phyloP scores from a whole-genome alignment of 78 protist species.

The Dictyostelium intermedium region DNA sequence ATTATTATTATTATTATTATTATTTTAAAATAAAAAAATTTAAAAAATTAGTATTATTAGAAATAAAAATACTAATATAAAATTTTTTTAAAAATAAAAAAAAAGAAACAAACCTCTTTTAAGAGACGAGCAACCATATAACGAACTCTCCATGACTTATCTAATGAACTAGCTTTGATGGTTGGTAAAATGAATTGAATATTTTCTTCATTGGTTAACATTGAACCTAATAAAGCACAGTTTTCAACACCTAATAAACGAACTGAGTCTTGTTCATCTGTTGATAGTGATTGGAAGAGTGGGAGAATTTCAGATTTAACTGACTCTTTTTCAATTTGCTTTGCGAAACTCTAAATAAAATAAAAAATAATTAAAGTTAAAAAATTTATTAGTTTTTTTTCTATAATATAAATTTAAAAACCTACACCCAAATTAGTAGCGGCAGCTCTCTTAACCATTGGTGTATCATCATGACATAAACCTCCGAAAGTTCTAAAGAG shows the following conservation, averaged over 20 bases:
- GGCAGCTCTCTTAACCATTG: constrained; percentile 97
- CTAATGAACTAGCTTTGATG: constrained; percentile 75
- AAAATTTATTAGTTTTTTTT: neutral
- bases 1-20: too few species aligned
- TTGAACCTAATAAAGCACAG: constrained; percentile 84
- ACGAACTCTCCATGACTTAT: constrained; percentile 98
- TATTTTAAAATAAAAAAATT: neutral
- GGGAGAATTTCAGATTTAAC: constrained; percentile 90
- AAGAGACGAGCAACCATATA: constrained; percentile 95
- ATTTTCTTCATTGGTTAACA: constrained; percentile 85
- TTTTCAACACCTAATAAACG: constrained; percentile 95
- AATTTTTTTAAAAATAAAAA: neutral
- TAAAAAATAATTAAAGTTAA: neutral
- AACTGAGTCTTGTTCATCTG: constrained; percentile 97
- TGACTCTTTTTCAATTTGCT: constrained; percentile 70
- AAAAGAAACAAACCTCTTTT: constrained; percentile 23
- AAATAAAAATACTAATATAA: neutral
- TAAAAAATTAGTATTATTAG: neutral
- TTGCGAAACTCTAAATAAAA: constrained; percentile 68
- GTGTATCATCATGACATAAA: constrained; percentile 95
- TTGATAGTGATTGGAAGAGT: constrained; percentile 80
- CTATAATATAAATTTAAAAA: neutral
- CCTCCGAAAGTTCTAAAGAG: constrained; percentile 67
- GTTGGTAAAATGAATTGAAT: constrained; percentile 80
- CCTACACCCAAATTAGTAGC: constrained; percentile 85